A percentile compares a stretch with the other conserved stretches of the same genome.
Evolutionary conservation across 176 grass and related monocot genomes (phyloP).

Genomic region (Eleusine coracana): DNA sequence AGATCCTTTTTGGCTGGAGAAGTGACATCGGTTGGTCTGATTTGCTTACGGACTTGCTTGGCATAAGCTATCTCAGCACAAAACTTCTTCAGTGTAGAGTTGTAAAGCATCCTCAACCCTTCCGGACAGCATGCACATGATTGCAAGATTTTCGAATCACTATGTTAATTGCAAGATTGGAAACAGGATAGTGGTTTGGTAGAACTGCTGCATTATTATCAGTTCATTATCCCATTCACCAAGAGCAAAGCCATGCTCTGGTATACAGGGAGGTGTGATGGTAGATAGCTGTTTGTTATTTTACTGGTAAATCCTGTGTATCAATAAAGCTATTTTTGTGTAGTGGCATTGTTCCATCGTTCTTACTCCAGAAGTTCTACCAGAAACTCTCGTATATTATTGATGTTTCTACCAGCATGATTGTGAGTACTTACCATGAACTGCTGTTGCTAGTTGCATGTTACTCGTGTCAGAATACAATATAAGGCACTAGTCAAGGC

Average conservation of each 20-base stretch:
- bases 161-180: constrained; percentile 24
- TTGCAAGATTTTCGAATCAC: neutral
- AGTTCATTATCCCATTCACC: neutral
- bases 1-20: constrained; percentile 27
- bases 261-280: neutral
- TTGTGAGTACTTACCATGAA: neutral
- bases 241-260: constrained; percentile 28
- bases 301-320: constrained; percentile 1
- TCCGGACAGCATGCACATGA: constrained; percentile 20
- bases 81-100: constrained; percentile 1
- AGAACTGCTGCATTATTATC: constrained; percentile 4
- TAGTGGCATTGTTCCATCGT: too few relatives aligned
- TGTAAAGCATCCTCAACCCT: neutral
- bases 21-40: neutral
- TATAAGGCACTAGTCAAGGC: neutral
- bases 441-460: neutral
- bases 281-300: constrained; percentile 3
- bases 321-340: neutral
- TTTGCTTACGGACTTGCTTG: constrained; percentile 16
- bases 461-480: neutral
- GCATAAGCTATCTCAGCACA: neutral
- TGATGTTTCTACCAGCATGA: neutral
- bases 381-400: too few relatives aligned
- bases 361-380: too few relatives aligned
- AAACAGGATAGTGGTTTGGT: neutral